A percentile compares a stretch with the other conserved stretches of the same genome.
Evolutionary conservation across 495 filamentous ascomycete genomes (phyloP).

Genomic region (Penicillium dipodomyicola): DNA sequence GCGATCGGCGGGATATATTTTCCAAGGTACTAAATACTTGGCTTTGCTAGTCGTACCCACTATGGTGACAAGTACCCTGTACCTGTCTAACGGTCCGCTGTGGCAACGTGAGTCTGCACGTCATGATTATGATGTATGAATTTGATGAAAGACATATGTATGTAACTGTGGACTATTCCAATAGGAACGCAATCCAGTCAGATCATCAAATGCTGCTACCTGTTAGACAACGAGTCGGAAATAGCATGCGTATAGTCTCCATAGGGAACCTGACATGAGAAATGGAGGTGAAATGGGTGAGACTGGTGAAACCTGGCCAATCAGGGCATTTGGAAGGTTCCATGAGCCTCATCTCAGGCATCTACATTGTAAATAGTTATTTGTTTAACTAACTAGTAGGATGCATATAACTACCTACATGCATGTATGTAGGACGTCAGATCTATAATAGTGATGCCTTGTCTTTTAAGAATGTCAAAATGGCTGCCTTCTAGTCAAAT

Average conservation of each 20-base stretch:
- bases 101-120: constrained; percentile 20
- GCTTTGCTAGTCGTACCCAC: not conserved
- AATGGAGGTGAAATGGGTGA: not conserved
- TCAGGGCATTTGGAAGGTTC: not conserved
- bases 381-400: too few relatives aligned
- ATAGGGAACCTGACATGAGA: too few relatives aligned
- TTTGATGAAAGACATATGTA: not conserved
- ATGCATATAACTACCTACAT: too few relatives aligned
- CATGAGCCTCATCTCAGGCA: not conserved
- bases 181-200: not conserved
- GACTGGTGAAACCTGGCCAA: not conserved
- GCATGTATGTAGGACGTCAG: too few relatives aligned
- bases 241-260: not conserved
- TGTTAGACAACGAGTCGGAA: constrained; percentile 2
- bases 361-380: not conserved
- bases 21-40: constrained; percentile 18
- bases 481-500: too few relatives aligned
- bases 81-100: constrained; percentile 3
- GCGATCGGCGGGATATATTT: constrained; percentile 10
- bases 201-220: not conserved
- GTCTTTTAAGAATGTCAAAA: too few relatives aligned
- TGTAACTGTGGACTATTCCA: not conserved
- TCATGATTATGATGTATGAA: constrained; percentile 1
- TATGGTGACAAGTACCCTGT: not conserved
- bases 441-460: too few relatives aligned